Conservation (phyloP, 2,329 filamentous ascomycete genomes). For the Diaporthe sp. region DNA sequence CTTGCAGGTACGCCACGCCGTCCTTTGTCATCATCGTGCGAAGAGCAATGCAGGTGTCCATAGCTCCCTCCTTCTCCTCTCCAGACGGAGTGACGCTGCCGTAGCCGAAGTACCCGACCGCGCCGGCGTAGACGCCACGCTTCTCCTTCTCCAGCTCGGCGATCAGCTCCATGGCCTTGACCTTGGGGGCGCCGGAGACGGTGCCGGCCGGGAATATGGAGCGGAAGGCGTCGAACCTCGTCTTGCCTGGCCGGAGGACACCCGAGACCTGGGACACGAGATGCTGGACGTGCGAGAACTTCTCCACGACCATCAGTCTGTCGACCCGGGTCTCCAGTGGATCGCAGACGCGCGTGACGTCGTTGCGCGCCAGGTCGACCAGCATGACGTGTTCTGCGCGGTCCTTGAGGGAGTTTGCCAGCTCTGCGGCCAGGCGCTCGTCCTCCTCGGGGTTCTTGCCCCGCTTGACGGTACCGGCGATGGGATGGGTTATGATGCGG, state of each 20-base stretch:
- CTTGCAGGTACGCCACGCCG: slow-evolving; percentile 90
- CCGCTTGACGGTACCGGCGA: slow-evolving; percentile 94
- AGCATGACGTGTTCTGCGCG: slow-evolving; percentile 97
- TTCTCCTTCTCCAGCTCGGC: slow-evolving; percentile 95
- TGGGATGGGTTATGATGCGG: slow-evolving; percentile 94
- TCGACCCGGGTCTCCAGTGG: slow-evolving; percentile 92
- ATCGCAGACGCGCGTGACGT: slow-evolving; percentile 95
- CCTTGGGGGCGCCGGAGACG: slow-evolving; percentile 95
- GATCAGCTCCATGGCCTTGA: slow-evolving; percentile 97
- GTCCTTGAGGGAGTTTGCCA: slow-evolving; percentile 88
- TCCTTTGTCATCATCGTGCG: slow-evolving; percentile 97
- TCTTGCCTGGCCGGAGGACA: slow-evolving; percentile 84
- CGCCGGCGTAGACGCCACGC: slow-evolving; percentile 93
- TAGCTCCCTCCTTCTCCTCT: slow-evolving; percentile 80
- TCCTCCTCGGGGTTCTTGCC: slow-evolving; percentile 87
- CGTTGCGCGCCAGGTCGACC: slow-evolving; percentile 95
- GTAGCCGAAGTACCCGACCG: slow-evolving; percentile 97
- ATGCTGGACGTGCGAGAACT: slow-evolving; percentile 98
- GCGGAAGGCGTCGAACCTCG: slow-evolving; percentile 94
- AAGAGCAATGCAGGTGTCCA: slow-evolving; percentile 88
- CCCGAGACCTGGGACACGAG: slow-evolving; percentile 96
- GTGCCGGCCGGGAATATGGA: slow-evolving; percentile 98
- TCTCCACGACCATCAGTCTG: slow-evolving; percentile 92
- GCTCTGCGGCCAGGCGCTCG: slow-evolving; percentile 80
- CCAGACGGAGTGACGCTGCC: slow-evolving; percentile 77